Conservation (phyloP, 495 filamentous ascomycete genomes). For the Neurospora hispaniola region DNA sequence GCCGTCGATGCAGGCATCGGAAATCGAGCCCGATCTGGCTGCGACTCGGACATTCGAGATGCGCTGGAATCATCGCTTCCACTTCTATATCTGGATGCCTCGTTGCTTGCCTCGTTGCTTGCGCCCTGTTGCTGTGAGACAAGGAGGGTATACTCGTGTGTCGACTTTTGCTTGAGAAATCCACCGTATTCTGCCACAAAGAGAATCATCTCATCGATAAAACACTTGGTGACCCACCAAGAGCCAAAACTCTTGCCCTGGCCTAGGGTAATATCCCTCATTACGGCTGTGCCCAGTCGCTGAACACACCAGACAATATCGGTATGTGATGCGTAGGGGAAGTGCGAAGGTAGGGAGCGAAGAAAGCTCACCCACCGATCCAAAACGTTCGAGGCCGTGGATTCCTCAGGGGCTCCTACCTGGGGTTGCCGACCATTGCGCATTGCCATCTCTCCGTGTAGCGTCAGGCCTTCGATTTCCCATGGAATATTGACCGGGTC, state of each 20-base stretch:
- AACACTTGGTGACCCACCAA: slow-evolving; percentile 98
- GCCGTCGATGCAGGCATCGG: slow-evolving; percentile 22
- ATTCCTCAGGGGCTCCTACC: slow-evolving; percentile 7
- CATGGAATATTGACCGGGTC: slow-evolving; percentile 47
- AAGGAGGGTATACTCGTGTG: slow-evolving; percentile 5
- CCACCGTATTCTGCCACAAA: slow-evolving; percentile 91
- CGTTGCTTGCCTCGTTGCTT: slow-evolving; percentile 20
- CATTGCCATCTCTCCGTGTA: slow-evolving; percentile 41
- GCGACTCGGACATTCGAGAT: slow-evolving; percentile 23
- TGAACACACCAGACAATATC: slow-evolving; percentile 62
- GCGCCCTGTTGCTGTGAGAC: slow-evolving; percentile 20
- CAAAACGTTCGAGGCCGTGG: slow-evolving; percentile 50
- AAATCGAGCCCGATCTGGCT: slow-evolving; percentile 35
- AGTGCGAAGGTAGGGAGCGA: slow-evolving; percentile 58
- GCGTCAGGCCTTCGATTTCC: slow-evolving; percentile 43
- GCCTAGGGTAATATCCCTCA: slow-evolving; percentile 72
- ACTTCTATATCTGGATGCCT: slow-evolving; percentile 32
- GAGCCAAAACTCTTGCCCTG: slow-evolving; percentile 80
- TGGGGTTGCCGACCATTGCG: slow-evolving; percentile 29
- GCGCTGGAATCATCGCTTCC: slow-evolving; percentile 32
- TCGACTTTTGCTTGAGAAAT: slow-evolving; percentile 52
- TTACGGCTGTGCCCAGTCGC: slow-evolving; percentile 53
- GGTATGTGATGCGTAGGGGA: slow-evolving; percentile 55
- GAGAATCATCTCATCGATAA: slow-evolving; percentile 88
- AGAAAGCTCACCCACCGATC: slow-evolving; percentile 84